phyloP scores from a whole-genome alignment of 352 stramenopile species.

The Aphanomyces cochlioides region DNA sequence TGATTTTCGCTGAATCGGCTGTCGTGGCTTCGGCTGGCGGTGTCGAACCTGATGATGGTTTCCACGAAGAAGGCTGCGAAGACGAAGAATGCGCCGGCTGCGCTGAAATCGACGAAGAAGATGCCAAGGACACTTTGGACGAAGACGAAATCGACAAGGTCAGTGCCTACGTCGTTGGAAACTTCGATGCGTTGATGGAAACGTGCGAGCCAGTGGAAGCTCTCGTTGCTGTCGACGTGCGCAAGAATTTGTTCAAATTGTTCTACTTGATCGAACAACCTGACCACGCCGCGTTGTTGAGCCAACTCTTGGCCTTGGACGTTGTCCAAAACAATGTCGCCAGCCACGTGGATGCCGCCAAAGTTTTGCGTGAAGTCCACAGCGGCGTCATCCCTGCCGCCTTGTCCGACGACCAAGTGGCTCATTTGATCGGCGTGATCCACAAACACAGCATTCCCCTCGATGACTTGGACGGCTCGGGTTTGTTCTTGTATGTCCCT shows the following conservation, averaged over 20 bases:
- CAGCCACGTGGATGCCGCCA: conserved; percentile 40
- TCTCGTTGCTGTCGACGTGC: conserved; percentile 9
- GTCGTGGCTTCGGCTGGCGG: conserved; percentile 43
- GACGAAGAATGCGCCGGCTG: conserved; percentile 23
- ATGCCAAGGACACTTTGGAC: background rate
- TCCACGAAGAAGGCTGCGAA: conserved; percentile 20
- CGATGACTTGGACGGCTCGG: conserved; percentile 65
- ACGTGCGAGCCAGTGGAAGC: conserved; percentile 2
- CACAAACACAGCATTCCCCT: conserved; percentile 76
- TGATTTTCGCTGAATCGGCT: conserved; percentile 70
- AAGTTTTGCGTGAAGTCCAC: conserved; percentile 42
- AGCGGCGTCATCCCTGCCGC: conserved; percentile 52
- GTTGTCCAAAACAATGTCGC: conserved; percentile 13
- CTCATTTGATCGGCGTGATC: conserved; percentile 60
- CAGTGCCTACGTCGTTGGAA: background rate
- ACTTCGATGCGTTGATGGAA: conserved; percentile 20
- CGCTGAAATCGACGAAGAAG: background rate
- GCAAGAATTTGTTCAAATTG: conserved; percentile 26
- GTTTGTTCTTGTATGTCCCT: conserved; percentile 64
- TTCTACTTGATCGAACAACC: conserved; percentile 5
- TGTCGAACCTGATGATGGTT: background rate
- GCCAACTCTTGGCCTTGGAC: background rate
- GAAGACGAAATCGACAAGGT: background rate
- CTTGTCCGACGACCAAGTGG: conserved; percentile 57
- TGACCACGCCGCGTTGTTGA: background rate